A percentile compares a stretch with the other conserved stretches of the same genome.
These are phyloP conservation scores for Incumbomyces lentus DNA, from an alignment of 2,329 filamentous ascomycete species.

Conservation along the genomic window DNA sequence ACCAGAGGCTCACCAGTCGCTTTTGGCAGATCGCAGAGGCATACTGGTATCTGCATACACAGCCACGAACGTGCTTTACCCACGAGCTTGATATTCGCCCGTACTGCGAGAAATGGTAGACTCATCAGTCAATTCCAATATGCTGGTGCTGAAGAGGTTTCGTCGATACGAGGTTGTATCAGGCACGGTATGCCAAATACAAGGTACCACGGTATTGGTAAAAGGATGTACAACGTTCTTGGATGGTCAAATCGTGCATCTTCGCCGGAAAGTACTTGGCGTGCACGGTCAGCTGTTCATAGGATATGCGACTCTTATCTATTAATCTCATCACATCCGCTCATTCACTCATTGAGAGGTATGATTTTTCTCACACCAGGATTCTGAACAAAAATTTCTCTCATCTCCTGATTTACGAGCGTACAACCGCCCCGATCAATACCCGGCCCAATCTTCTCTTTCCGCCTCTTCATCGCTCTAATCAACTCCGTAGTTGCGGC, in stretches of 20 bases:
- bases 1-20: constrained; percentile 10
- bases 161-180: too few species aligned
- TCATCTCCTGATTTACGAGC: constrained; percentile 43
- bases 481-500: constrained; percentile 31
- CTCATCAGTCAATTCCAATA: too few species aligned
- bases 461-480: constrained; percentile 38
- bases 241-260: too few species aligned
- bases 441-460: constrained; percentile 42
- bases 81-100: constrained; percentile 44
- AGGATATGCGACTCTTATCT: too few species aligned
- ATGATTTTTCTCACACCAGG: constrained; percentile 32
- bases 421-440: constrained; percentile 44
- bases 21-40: constrained; percentile 63
- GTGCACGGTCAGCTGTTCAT: too few species aligned
- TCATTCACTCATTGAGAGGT: too few species aligned
- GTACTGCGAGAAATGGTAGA: constrained; percentile 70
- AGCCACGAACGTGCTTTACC: constrained; percentile 68
- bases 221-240: too few species aligned
- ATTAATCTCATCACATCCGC: too few species aligned
- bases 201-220: too few species aligned
- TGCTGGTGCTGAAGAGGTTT: too few species aligned
- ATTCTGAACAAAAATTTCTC: constrained; percentile 40
- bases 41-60: constrained; percentile 76
- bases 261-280: too few species aligned
- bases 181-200: too few species aligned